These are phyloP conservation scores for Tillandsia leiboldiana DNA, from an alignment of 176 grass and related monocot species.

Conservation along the genomic window DNA sequence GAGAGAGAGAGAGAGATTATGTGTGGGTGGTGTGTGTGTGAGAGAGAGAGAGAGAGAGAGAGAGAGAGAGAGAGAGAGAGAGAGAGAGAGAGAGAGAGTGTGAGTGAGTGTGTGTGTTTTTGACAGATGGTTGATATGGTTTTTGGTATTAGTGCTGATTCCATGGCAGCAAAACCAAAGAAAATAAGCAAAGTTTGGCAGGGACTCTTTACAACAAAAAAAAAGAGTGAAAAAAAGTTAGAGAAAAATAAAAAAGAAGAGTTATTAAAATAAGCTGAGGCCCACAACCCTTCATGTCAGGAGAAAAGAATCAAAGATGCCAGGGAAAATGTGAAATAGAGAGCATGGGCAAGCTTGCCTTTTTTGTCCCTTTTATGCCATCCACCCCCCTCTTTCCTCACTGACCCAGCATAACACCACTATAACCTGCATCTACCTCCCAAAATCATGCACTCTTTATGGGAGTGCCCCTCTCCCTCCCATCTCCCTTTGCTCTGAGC, in stretches of 20 bases:
- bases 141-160: no score
- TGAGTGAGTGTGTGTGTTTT: no score
- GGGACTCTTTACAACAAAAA: neutral
- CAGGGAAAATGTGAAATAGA: slow-evolving; percentile 6
- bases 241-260: neutral
- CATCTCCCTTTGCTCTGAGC: neutral
- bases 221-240: neutral
- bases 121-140: no score
- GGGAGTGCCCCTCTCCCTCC: neutral
- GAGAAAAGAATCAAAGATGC: neutral
- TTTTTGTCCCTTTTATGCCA: neutral
- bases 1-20: no score
- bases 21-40: no score
- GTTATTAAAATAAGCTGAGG: neutral
- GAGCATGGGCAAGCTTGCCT: slow-evolving; percentile 10
- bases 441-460: slow-evolving; percentile 7
- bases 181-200: no score
- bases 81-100: no score
- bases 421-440: slow-evolving; percentile 1
- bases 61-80: no score
- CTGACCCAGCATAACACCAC: slow-evolving; percentile 1
- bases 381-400: neutral
- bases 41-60: no score
- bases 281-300: slow-evolving; percentile 7
- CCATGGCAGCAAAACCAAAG: no score